Base-by-base conservation (phyloP, 2,329 filamentous ascomycete species). In the Akanthomyces muscarius region DNA sequence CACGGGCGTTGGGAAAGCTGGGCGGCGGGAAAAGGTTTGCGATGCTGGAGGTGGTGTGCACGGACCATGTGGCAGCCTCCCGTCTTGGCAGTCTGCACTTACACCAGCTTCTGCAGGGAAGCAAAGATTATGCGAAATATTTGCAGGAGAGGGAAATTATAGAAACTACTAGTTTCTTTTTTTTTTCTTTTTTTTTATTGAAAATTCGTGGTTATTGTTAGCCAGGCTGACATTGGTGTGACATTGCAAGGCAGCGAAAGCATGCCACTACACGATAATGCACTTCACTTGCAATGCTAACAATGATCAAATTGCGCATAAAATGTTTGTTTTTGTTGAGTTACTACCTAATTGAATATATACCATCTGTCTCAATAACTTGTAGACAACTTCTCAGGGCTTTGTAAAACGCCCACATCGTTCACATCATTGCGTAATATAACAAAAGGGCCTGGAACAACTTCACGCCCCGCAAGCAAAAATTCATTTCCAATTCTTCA, bases 61-160 rank as follows among this genome's bases (percentile, higher is more conserved):
- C 57, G 47, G 57, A 52, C 57, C 57, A 60, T 28, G 45, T 50
- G 44, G 28, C 44, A 28, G 42, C 55, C n/a, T 36, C 10, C 52
- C 52, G 52, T 5, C 52, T 41, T 42, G 28, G 52, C 21, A 23
- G 30, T 2, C 36, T 14, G 51, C 51, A 53, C 51, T 53, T 53
- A 30, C 25, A 50, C 16, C 13, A 13, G 33, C 13, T 38, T 30
- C 28, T 21, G 21, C 21, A 21, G 1, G 21, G 21, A 21, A 21
- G 21, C 21, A 21, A 21, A 21, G 28, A 6, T 30, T 30, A 30
- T 30, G 28, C 28, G 28, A 30, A 30, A 21, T 21, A 21, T 21
- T 21, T 21, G 21, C 21, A 21, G 21, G 21, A 21, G 21, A 21
- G 4, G 28, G 28, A 30, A 30, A 30, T 2, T 30, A 30, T 38